Evolutionary conservation across 805 yeast genomes (phyloP).

Genomic region (Candida namnaoensis): DNA sequence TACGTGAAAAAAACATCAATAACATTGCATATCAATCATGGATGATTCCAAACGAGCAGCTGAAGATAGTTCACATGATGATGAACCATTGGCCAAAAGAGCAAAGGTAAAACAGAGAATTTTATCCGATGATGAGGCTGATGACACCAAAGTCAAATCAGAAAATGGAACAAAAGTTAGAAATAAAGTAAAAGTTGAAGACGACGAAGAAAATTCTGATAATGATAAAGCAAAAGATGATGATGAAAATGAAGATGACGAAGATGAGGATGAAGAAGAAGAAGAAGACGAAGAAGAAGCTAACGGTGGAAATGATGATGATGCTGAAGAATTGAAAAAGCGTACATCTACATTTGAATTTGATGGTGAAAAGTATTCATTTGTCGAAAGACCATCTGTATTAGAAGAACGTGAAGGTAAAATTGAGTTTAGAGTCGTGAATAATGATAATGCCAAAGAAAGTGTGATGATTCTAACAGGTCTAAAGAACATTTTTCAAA

Average conservation of each 20-base stretch:
- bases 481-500: constrained; percentile 89
- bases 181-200: constrained; percentile 8
- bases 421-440: constrained; percentile 93
- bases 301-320: constrained; percentile 17
- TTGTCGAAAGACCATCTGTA: constrained; percentile 89
- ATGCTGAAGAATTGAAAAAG: constrained; percentile 23
- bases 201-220: constrained; percentile 6
- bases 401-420: constrained; percentile 89
- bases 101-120: constrained; percentile 5
- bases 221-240: constrained; percentile 17
- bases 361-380: constrained; percentile 75
- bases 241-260: constrained; percentile 17
- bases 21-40: background rate
- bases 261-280: constrained; percentile 12
- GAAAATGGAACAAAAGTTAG: constrained; percentile 4
- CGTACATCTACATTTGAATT: constrained; percentile 32
- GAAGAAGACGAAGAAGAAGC: constrained; percentile 16
- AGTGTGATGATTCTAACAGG: constrained; percentile 91
- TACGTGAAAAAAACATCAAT: too few species aligned
- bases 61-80: constrained; percentile 11
- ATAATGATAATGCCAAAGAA: constrained; percentile 85
- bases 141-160: constrained; percentile 7
- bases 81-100: constrained; percentile 19
- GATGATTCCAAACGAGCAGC: constrained; percentile 11
- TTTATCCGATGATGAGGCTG: constrained; percentile 17